Base-by-base conservation (phyloP, 805 yeast genomes). In the Metschnikowia sp. region DNA sequence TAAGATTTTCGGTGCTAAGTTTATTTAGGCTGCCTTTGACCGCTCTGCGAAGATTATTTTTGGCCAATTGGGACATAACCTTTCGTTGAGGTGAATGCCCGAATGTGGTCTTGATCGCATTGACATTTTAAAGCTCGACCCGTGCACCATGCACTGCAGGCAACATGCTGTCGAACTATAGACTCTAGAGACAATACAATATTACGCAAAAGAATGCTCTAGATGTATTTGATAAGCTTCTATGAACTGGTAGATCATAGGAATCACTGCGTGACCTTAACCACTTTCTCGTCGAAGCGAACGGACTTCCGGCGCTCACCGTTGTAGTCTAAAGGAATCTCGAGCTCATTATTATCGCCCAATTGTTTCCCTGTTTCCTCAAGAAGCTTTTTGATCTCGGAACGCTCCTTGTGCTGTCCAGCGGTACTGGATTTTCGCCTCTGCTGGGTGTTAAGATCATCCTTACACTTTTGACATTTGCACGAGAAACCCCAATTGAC, bases 401-500 rank as follows among this genome's bases (percentile, higher is more conserved):
- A 64, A 43, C 68, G 53, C 10, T 54, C 57, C 32, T 53, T 54
- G 13, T 51, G 46, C 12, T 63, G 55, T 28, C 62, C 57, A 10
- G 63, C 53, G 13, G 39, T 32, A 39, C 68, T 63, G 1, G 81
- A 76, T 51, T 77, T 75, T 45, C 81, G 71, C 53, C 77, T 61
- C 36, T 77, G 76, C 40, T 73, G 69, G 1, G 40, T 51, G 43
- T 69, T 69, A 32, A 73, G 60, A 52, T 86, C 91, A 8, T 68
- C 68, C 56, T 77, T 76, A 64, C 96, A 88, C 52, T 84, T 77
- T 10, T 64, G 56, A 62, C 96, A 88, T 26, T 62, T 64, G 64
- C 96, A 88, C 15, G 76, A 59, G 62, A 88, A 88, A 4, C 96
- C 96, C 88, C 89, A 88, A 56, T 84, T 83, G 10, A 82, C 80